phyloP scores from a whole-genome alignment of 805 yeast species.

The Teunomyces tritomae region DNA sequence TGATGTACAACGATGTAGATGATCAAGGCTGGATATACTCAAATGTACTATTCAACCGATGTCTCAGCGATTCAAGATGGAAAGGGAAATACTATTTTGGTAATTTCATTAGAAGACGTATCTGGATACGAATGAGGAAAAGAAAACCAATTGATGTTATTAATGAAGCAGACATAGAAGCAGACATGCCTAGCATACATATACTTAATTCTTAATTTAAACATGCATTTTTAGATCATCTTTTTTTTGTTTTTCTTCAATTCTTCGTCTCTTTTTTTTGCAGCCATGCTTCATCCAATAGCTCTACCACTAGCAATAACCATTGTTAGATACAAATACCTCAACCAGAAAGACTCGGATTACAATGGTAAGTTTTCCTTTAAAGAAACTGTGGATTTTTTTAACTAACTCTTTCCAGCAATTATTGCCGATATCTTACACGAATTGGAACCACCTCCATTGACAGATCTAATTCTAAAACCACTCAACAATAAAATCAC shows the following conservation, averaged over 20 bases:
- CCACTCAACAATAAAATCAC: not conserved
- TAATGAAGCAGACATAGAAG: too few relatives aligned
- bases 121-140: slow-evolving; percentile 53
- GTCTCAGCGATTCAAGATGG: slow-evolving; percentile 47
- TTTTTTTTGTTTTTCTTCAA: not conserved
- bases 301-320: slow-evolving; percentile 4
- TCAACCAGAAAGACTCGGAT: not conserved
- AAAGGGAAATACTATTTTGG: slow-evolving; percentile 59
- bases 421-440: not conserved
- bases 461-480: not conserved
- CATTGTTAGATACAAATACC: slow-evolving; percentile 3
- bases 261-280: not conserved
- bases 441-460: not conserved
- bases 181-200: too few relatives aligned
- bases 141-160: not conserved
- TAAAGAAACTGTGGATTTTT: too few relatives aligned
- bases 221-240: too few relatives aligned
- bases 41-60: slow-evolving; percentile 41
- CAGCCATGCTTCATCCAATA: not conserved
- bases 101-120: slow-evolving; percentile 61
- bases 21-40: slow-evolving; percentile 85
- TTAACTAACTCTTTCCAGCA: not conserved
- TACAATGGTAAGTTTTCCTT: not conserved
- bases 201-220: too few relatives aligned
- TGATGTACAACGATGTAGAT: slow-evolving; percentile 70